Base-by-base conservation (phyloP, 495 filamentous ascomycete genomes). In the Aspergillus conjunctus region DNA sequence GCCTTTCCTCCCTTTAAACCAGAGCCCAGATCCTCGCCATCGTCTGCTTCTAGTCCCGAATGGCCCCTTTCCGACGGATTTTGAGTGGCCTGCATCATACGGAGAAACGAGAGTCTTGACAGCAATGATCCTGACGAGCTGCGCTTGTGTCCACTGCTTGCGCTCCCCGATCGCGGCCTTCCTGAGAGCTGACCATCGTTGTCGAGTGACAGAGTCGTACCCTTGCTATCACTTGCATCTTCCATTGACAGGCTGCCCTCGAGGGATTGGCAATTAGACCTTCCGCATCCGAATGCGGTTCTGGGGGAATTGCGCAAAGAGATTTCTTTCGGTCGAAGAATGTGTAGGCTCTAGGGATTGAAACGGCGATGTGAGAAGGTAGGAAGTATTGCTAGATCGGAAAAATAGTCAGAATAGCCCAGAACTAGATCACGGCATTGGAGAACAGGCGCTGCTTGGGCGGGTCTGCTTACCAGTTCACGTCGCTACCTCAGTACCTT, bases 81-180 rank as follows among this genome's bases (percentile, higher is more conserved):
- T 21, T 73, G 71, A 49, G 80, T 66, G 33, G 67, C 64, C 59
- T 77, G 77, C 52, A 61, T 77, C 72, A 76, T 76, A 54, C 88
- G 85, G 34, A 88, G 70, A 59, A 88, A 87, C 41, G 85, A 83
- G 39, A 77, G 70, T 54, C 68, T 72, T 22, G 71, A 79, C 18
- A 76, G 64, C 85, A 79, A 65, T 83, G 81, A 87, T 54, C 85
- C 87, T 4, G 89, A 90, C 31, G 86, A 67, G 66, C 77, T 88
- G 68, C 87, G 81, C 68, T 82, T 88, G 74, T 89, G 87, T 54
- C 77, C 72, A 63, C 73, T 75, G 68, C 65, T 75, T 66, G 72
- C 69, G 66, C 73, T 78, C 56, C 60, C 70, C 14, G 76, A 74
- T 58, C 76, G 77, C 52, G 70, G 44, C 51, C 76, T 73, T 61